These are phyloP conservation scores for Apiosordaria backusii DNA, from an alignment of 495 filamentous ascomycete genomes.

Conservation along the genomic window DNA sequence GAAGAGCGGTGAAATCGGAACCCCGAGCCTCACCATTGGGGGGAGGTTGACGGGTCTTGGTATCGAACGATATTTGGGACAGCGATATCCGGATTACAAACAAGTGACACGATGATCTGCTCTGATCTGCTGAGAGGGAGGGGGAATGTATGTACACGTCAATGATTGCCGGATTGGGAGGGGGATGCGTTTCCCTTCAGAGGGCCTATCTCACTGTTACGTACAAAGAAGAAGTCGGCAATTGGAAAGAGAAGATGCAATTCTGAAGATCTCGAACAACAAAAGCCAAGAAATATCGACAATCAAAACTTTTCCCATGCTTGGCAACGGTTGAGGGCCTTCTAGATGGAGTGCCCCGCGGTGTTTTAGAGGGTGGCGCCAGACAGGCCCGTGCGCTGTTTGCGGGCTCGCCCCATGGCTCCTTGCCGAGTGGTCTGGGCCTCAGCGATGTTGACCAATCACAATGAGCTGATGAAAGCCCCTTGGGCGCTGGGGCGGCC, in stretches of 20 bases:
- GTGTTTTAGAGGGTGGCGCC: constrained; percentile 18
- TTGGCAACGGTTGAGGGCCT: neutral
- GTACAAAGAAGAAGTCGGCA: neutral
- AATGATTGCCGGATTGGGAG: neutral
- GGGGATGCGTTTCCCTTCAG: neutral
- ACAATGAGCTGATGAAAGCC: neutral
- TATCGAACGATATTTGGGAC: constrained; percentile 3
- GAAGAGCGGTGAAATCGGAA: neutral
- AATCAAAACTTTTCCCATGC: neutral
- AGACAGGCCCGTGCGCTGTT: constrained; percentile 14
- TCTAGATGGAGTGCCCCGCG: neutral
- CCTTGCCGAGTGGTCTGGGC: constrained; percentile 22
- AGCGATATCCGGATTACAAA: neutral
- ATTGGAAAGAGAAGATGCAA: neutral
- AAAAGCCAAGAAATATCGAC: too few species aligned
- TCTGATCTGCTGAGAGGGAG: constrained; percentile 1
- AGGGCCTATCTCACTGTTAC: neutral
- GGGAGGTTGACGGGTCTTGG: neutral
- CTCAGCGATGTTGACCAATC: constrained; percentile 20
- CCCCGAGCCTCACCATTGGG: neutral
- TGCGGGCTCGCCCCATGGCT: constrained; percentile 23
- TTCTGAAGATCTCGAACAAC: too few species aligned
- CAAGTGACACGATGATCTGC: constrained; percentile 10
- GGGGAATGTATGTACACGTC: neutral
- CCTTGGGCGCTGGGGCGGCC: constrained; percentile 5